Evolutionary conservation across 2,329 filamentous ascomycete genomes (phyloP), one percentile per base, ranked within the genome.

Genomic region (Phoma sp.): DNA sequence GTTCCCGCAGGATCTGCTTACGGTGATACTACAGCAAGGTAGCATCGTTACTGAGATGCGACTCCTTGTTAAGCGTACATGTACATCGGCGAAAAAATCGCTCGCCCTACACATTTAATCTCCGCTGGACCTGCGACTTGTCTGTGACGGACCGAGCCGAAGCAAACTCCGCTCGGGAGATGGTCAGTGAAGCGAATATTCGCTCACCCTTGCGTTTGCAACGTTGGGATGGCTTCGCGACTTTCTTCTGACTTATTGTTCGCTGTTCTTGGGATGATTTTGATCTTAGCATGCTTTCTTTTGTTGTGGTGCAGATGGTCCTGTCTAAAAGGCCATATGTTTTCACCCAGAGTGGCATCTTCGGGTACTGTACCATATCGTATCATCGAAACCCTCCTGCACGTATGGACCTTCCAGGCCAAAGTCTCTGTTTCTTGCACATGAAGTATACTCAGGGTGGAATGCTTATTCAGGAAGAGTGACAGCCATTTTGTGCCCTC

Each of bases 141-240:
- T 40, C 40, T 36, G 41, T 38, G 22, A 37, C 52, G 52, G 52
- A 51, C 25, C 52, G 52, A 32, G 45, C 52, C 52, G 52, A 35
- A 31, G 45, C 19, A 12, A 41, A 40, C 22, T 45, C 19, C 45
- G 45, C 45, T 21, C 36, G 45, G 45, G 36, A 41, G 36, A 49
- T 37, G 19, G 5, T 13, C 45, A 21, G 2, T 36, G 27, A 41
- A 50, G 52, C 52, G 50, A 41, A 31, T 29, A 2, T 10, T 55
- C 52, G 52, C 52, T 51, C 46, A 55, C 46, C 52, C 52, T 55
- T 36, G 52, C 40, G 45, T 24, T 32, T 25, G 12, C n/a, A 21
- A 27, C 3, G 9, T 22, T 25, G 21, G 19, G 21, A 27, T 40
- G 38, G 29, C 29, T 32, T 44, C 17, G 17, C 31, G 41, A 9